phyloP scores from a whole-genome alignment of 805 yeast genomes.

The Lipomyces yamanashiensis region DNA sequence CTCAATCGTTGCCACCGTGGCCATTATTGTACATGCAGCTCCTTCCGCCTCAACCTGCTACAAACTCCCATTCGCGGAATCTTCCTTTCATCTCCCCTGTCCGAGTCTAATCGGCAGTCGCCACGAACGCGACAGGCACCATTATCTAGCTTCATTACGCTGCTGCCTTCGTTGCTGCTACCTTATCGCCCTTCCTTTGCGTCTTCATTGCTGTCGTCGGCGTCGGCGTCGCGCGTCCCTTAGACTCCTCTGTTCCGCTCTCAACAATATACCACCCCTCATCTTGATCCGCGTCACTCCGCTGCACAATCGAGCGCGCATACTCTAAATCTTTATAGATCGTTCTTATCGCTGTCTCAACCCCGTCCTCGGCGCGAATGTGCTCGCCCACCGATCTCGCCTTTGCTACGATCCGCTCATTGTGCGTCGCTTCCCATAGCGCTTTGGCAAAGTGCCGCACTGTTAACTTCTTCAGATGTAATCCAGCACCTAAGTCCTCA shows the following conservation, averaged over 20 bases:
- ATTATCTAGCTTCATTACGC: not conserved
- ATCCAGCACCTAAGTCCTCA: slow-evolving; percentile 87
- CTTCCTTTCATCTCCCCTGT: too few species aligned
- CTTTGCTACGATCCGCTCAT: slow-evolving; percentile 66
- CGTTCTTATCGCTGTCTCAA: slow-evolving; percentile 69
- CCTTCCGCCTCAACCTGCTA: too few species aligned
- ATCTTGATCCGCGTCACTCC: slow-evolving; percentile 11
- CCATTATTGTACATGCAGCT: too few species aligned
- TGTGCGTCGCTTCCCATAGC: slow-evolving; percentile 66
- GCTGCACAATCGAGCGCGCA: slow-evolving; percentile 22
- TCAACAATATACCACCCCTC: slow-evolving; percentile 34
- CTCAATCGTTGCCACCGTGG: too few species aligned
- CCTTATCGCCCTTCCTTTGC: not conserved
- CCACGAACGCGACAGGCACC: not conserved
- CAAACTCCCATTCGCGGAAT: too few species aligned
- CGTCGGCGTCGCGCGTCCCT: not conserved
- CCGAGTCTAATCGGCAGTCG: too few species aligned
- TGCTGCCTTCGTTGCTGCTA: not conserved
- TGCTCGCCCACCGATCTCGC: slow-evolving; percentile 66
- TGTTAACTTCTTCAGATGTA: slow-evolving; percentile 70
- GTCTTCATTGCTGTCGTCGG: not conserved
- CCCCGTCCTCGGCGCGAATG: slow-evolving; percentile 80
- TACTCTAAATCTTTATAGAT: slow-evolving; percentile 56
- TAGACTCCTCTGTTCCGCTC: not conserved
- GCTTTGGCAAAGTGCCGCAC: slow-evolving; percentile 68